Evolutionary conservation across 2,329 filamentous ascomycete species (phyloP), one percentile per base, ranked within the genome.

Genomic region (Triangularia setosa): DNA sequence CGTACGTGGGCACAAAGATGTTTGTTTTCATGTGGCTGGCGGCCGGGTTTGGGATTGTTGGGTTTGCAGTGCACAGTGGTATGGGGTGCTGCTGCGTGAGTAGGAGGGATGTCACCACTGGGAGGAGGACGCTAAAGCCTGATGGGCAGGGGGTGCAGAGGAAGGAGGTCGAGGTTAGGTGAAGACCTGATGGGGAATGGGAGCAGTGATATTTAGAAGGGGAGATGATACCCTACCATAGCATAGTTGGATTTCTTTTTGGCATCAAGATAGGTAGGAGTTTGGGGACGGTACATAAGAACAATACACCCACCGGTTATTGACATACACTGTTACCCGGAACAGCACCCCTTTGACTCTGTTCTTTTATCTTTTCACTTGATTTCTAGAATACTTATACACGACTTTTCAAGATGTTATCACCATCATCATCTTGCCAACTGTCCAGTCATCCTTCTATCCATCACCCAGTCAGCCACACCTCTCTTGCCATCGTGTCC

Each of bases 21-120:
- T 85, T 96, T 72, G 90, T 80, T 0, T 96, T 96, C 73, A 94
- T 96, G 89, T 98, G 94, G 93, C 84, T 92, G 27, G 91, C 89
- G 0, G 84, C 87, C 0, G 85, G 81, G 0, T 85, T 89, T 65
- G 84, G 86, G 1, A 77, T 92, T 4, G 72, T 93, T 21, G 89
- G 89, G 0, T 93, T 91, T 71, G 74, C 90, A 30, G 80, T 96
- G 21, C 91, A 96, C 75, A 79, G 90, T 27, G 86, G 88, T 30
- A 83, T 94, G 75, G 91, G 89, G 70, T 97, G 92, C 76, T 96
- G 91, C 75, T 91, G 89, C 72, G 83, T 83, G 12, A 83, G 80
- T 48, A 74, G 82, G 58, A 75, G 85, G 65, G 84, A 88, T 67
- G 76, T 87, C 25, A 73, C 71, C 48, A 79, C 73, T 0, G 78